Evolutionary conservation across 140 eudicot genomes (phyloP), one percentile per base, ranked within the genome.

Genomic region (Ambrosia hybrid): DNA sequence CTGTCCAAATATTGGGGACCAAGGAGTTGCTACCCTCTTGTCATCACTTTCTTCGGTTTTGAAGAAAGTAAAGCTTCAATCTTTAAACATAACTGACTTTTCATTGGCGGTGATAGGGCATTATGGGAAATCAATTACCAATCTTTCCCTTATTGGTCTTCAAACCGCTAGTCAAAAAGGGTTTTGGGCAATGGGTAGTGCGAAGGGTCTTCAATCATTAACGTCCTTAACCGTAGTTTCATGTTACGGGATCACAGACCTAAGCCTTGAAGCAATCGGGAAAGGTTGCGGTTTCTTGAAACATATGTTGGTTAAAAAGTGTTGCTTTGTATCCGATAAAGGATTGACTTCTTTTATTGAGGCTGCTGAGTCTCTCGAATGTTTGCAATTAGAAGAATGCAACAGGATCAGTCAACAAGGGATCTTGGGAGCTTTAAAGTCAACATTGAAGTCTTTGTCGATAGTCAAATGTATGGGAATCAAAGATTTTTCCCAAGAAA

Each of bases 101-200:
- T 94, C 99, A 15, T 87, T 91, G 36, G 97, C 97, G 2, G 95
- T 86, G 9, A 80, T 91, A 3, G 99, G 97, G 55, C 96, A 91
- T 49, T 91, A 88, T 5, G 97, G 99, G 30, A 90, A 90, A 83
- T 79, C 95, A 4, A 71, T 94, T 45, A 86, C 89, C 33, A 78
- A 45, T 85, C 97, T 94, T 72, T 73, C 79, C 7, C 86, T 94
- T 13, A 38, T 82, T 3, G 83, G 86, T 64, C 96, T 94, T 73
- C 87, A 65, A 77, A 75, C 57, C 7, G 92, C 87, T 73, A 86
- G 83, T 80, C 87, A 94, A 65, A 90, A 78, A 66, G 99, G 97
- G 15, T 94, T 94, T 71, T 91, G 99, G 99, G 95, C 88, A 1
- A 91, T 94, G 99, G 97, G 96, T 63, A 94, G 77, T 45, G 97